phyloP scores from a whole-genome alignment of 1,284 basidiomycete genomes.

The Veloporphyrellus conicus region DNA sequence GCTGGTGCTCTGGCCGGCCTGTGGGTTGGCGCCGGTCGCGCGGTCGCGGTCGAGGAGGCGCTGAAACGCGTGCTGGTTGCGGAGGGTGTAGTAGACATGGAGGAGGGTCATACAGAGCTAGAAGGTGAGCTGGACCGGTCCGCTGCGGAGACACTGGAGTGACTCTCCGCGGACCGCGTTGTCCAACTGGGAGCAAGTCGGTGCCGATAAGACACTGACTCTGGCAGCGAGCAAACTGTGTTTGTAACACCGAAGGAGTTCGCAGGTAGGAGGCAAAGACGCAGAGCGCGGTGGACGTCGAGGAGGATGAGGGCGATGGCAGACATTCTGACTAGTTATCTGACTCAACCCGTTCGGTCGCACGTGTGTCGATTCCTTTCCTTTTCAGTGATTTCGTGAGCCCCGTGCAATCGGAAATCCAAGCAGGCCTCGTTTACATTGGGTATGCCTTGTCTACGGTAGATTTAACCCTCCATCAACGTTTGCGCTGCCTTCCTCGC shows the following conservation, averaged over 20 bases:
- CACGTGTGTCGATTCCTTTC: constrained; percentile 18
- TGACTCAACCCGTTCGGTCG: neutral
- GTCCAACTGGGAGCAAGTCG: constrained; percentile 16
- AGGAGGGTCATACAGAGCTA: constrained; percentile 66
- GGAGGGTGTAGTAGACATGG: constrained; percentile 75
- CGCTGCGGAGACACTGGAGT: constrained; percentile 18
- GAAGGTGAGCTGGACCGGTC: constrained; percentile 14
- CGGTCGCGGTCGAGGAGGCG: constrained; percentile 61
- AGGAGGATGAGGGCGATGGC: too few relatives aligned
- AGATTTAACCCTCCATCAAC: constrained; percentile 38
- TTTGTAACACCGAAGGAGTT: neutral
- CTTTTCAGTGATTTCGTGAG: too few relatives aligned
- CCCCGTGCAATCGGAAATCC: too few relatives aligned
- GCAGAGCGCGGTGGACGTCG: too few relatives aligned
- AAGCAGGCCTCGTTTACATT: neutral
- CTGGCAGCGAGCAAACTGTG: neutral
- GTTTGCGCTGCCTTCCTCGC: constrained; percentile 63
- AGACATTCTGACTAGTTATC: too few relatives aligned
- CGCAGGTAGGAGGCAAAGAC: too few relatives aligned
- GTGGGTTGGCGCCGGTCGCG: constrained; percentile 19
- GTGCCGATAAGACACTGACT: constrained; percentile 17
- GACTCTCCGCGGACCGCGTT: constrained; percentile 27
- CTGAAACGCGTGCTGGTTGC: constrained; percentile 79
- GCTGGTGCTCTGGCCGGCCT: constrained; percentile 41
- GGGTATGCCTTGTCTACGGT: constrained; percentile 6